phyloP scores from a whole-genome alignment of 129 eudicot species.

The sunflower (Helianthus annuus) region DNA sequence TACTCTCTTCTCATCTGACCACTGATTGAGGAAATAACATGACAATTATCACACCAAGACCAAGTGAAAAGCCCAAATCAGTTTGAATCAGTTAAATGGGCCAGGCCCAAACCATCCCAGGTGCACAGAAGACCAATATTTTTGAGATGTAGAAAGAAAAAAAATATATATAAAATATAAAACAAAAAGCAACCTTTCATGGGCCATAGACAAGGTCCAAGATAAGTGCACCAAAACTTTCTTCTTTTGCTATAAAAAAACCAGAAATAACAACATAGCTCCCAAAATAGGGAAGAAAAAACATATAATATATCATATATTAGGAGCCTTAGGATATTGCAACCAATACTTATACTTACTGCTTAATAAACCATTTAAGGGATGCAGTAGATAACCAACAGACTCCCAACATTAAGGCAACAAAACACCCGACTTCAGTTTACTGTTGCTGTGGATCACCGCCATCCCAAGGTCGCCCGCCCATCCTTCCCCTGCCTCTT shows the following conservation, averaged over 20 bases:
- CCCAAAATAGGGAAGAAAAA: background rate
- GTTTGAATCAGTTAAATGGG: background rate
- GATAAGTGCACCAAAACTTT: slow-evolving; percentile 22
- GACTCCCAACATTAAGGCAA: slow-evolving; percentile 36
- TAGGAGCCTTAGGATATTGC: slow-evolving; percentile 8
- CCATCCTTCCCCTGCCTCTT: slow-evolving; percentile 60
- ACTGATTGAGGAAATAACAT: too few relatives aligned
- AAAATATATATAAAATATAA: background rate
- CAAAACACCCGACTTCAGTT: slow-evolving; percentile 31
- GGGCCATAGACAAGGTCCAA: slow-evolving; percentile 17
- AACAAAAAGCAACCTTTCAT: background rate
- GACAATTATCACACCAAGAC: background rate
- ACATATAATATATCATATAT: slow-evolving; percentile 4
- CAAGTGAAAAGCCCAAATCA: background rate
- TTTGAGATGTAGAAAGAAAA: slow-evolving; percentile 1
- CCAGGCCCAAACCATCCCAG: background rate
- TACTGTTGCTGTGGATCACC: slow-evolving; percentile 18
- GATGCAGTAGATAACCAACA: slow-evolving; percentile 19
- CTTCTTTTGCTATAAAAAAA: slow-evolving; percentile 35
- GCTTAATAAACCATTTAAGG: slow-evolving; percentile 25
- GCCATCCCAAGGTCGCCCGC: slow-evolving; percentile 23
- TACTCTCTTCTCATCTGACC: too few relatives aligned
- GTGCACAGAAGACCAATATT: background rate
- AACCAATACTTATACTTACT: slow-evolving; percentile 21
- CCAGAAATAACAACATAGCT: slow-evolving; percentile 23